These are phyloP conservation scores for Rubroboletus satanas DNA, from an alignment of 768 basidiomycete species.

Conservation along the genomic window DNA sequence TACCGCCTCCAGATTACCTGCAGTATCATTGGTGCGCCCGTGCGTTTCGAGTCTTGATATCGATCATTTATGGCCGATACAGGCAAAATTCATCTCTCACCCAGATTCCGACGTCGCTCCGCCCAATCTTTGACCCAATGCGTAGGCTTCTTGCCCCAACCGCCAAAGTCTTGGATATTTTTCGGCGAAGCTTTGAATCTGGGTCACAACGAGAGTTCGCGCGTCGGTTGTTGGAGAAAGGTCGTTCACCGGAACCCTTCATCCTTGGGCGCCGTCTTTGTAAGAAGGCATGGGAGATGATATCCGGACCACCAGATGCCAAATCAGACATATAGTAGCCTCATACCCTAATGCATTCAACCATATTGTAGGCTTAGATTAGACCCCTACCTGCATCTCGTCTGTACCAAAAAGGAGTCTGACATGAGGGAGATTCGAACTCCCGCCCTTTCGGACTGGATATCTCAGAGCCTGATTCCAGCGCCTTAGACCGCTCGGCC, in stretches of 20 bases:
- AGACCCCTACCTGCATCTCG: background rate
- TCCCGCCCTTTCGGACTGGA: conserved; percentile 36
- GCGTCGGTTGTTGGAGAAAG: conserved; percentile 58
- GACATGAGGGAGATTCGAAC: conserved; percentile 35
- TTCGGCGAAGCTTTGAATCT: conserved; percentile 50
- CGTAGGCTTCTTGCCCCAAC: conserved; percentile 57
- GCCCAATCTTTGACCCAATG: conserved; percentile 51
- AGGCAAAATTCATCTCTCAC: conserved; percentile 54
- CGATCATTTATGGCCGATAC: background rate
- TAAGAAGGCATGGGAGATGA: conserved; percentile 39
- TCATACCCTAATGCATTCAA: conserved; percentile 21
- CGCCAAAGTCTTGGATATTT: conserved; percentile 44
- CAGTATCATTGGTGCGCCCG: conserved; percentile 38
- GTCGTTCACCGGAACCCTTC: conserved; percentile 57
- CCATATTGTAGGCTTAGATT: conserved; percentile 9
- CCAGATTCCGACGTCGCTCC: conserved; percentile 53
- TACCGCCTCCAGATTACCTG: conserved; percentile 19
- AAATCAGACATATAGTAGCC: conserved; percentile 21
- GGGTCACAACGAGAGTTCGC: conserved; percentile 61
- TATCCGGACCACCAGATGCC: conserved; percentile 29
- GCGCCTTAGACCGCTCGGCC: conserved; percentile 62
- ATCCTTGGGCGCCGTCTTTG: conserved; percentile 38
- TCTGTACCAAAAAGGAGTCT: conserved; percentile 4
- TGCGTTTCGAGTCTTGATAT: conserved; percentile 4
- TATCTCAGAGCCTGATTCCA: conserved; percentile 40